Evolutionary conservation across 148 eudicot species (phyloP), one percentile per base, ranked within the genome.

Genomic region (Silene uniflora): DNA sequence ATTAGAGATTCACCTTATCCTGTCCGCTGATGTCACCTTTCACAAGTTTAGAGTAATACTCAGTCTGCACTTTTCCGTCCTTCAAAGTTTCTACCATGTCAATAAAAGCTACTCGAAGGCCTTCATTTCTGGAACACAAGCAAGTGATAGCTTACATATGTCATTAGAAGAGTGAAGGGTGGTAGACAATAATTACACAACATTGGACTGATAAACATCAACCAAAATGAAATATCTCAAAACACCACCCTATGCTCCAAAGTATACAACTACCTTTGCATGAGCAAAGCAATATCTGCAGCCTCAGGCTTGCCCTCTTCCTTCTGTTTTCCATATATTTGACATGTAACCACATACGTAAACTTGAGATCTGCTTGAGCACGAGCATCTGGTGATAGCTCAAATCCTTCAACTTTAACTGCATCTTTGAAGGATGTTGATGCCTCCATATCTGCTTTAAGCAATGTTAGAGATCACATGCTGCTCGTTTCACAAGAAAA

Each of bases 321-420:
- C 81, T 92, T 96, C 85, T 96, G 99, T 76, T 88, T 91, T 72
- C 99, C 99, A 83, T 95, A 92, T 82, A 96, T 96, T 77, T 96
- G 99, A 75, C 99, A 96, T 21, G 99, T 92, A 65, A 95, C 96
- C 35, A 96, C 98, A 80, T 96, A 96, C 32, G 99, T 92, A 78
- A 96, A 96, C 80, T 96, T 96, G 56, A 96, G 81, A 88, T 96
- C 99, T 39, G 98, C 94, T 77, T 91, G 97, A 73, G 97, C 99
- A 78, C 99, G 91, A 77, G 98, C 91, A 74, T 92, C 97, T 35
- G 98, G 99, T 76, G 97, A 91, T 77, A 96, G 81, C 79, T 96
- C 98, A 83, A 89, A 96, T 73, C 93, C 94, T 86, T 84, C 84
- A 78, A 83, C 86, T 82, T 89, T 81, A 76, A 82, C 73, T 42